Evolutionary conservation across 805 yeast species (phyloP), one percentile per base, ranked within the genome.

Genomic region (Cyberlindnera bimundalis): DNA sequence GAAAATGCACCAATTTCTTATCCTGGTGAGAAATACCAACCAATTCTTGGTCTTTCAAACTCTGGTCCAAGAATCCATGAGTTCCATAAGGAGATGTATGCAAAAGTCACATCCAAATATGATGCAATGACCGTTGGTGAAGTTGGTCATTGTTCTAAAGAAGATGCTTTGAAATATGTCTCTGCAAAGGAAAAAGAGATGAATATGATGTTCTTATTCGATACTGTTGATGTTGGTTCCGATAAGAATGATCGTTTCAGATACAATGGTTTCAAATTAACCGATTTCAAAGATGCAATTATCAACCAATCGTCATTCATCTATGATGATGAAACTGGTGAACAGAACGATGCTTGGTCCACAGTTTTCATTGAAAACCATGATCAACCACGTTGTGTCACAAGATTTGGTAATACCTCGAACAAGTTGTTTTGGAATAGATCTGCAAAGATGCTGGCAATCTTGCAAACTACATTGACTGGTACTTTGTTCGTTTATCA

Each of bases 41-140:
- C 70, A 18, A 59, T 66, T 36, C 52, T 47, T 23, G 33, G 45
- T 4, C 51, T 51, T 40, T 61, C 62, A 39, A 64, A 60, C 47
- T 65, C 70, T 46, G 81, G 81, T 7, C 80, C 81, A 18, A 56
- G 78, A 41, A 73, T 76, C 52, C 81, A 77, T 56, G 80, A 76
- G 55, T 76, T 71, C 59, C 76, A 74, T 57, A 68, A 68, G 55
- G 79, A 74, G 51, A 67, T 77, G 72, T 67, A 62, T 49, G 49
- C 45, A 10, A 60, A 65, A 41, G 70, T 66, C 29, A 64, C 71
- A 15, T 55, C 69, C 23, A 63, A 69, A 43, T 73, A 73, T 49
- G 78, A 74, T 50, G 72, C 62, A 24, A 66, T 77, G 72, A 73
- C 81, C 6, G 81, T 77, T 23, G 82, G 81, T 32, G 81, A 77